Evolutionary conservation across 2,329 filamentous ascomycete species (phyloP), one percentile per base, ranked within the genome.

Genomic region (Phaeophleospora eucalypticola): DNA sequence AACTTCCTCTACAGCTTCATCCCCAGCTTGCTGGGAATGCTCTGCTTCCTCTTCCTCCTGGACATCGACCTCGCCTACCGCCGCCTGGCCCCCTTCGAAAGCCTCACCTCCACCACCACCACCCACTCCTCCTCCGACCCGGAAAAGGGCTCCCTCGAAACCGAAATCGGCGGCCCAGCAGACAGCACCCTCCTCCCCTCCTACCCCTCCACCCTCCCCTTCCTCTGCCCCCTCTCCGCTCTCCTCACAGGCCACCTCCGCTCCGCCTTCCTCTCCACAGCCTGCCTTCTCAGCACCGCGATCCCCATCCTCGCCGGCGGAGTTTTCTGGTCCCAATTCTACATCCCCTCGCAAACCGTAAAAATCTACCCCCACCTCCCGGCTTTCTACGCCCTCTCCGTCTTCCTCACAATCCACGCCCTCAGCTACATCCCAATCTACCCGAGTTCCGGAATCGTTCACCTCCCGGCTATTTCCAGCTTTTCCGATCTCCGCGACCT

Each of bases 1-100:
- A 89, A 95, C 67, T 96, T 96, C 69, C 71, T 95, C 41, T 96
- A 89, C 72, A 82, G 80, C 51, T 89, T 90, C 66, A 46, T 90
- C 17, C 86, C 87, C 0, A 80, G 83, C 2, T 57, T 86, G 0
- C 63, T 89, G 20, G 87, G 83, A 3, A 79, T 83, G 59, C 56
- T 86, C 14, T 69, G 87, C 40, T 86, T 84, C 63, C 75, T 89
- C 37, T 65, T 78, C 41, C 83, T 87, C 64, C 79, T 86, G 51
- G 76, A 79, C 24, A 68, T 89, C 46, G 86, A 89, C 60, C 74
- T 81, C 61, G 73, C 78, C 2, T 63, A 88, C 48, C 81, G 85
- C 43, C 73, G 82, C 24, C 74, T 89, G 2, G 78, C 83, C 55
- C 85, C 86, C 0, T 89, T 84, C 79, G 81, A 77, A 4, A 78